Percentiles rank a stretch among this genome's conserved stretches.
phyloP scores from a whole-genome alignment of 2,329 filamentous ascomycete genomes.

The Neonectria magnoliae region DNA sequence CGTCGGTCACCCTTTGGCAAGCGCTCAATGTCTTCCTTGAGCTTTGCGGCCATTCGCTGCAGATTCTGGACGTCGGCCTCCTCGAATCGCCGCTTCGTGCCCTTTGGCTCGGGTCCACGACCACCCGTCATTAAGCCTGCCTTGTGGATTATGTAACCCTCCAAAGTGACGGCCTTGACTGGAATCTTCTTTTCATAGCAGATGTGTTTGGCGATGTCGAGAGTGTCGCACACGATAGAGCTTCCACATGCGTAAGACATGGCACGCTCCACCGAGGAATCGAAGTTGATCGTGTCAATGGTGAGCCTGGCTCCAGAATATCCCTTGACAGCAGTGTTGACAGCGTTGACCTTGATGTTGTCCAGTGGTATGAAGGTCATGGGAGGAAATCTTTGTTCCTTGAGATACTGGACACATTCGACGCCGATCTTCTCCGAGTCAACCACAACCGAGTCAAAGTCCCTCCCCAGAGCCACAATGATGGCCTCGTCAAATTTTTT shows the following conservation, averaged over 20 bases:
- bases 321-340: slow-evolving; percentile 91
- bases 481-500: slow-evolving; percentile 97
- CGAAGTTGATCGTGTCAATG: slow-evolving; percentile 96
- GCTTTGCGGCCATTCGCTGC: slow-evolving; percentile 78
- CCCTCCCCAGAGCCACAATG: slow-evolving; percentile 87
- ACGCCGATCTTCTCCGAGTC: slow-evolving; percentile 94
- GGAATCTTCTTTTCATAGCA: slow-evolving; percentile 86
- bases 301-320: slow-evolving; percentile 87
- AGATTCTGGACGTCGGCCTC: slow-evolving; percentile 89
- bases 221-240: slow-evolving; percentile 90
- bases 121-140: slow-evolving; percentile 97
- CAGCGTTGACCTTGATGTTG: slow-evolving; percentile 93
- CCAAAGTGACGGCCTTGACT: slow-evolving; percentile 92
- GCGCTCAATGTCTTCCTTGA: slow-evolving; percentile 79
- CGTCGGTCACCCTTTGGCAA: slow-evolving; percentile 83
- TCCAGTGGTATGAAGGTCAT: slow-evolving; percentile 97
- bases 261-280: slow-evolving; percentile 85
- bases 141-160: slow-evolving; percentile 97
- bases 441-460: slow-evolving; percentile 94
- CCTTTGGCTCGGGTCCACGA: slow-evolving; percentile 78
- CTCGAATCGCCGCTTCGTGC: slow-evolving; percentile 84
- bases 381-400: slow-evolving; percentile 85
- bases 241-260: slow-evolving; percentile 96
- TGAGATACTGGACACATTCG: slow-evolving; percentile 93
- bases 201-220: slow-evolving; percentile 87